phyloP scores from a whole-genome alignment of 768 basidiomycete genomes.

The Holtermannia corniformis region DNA sequence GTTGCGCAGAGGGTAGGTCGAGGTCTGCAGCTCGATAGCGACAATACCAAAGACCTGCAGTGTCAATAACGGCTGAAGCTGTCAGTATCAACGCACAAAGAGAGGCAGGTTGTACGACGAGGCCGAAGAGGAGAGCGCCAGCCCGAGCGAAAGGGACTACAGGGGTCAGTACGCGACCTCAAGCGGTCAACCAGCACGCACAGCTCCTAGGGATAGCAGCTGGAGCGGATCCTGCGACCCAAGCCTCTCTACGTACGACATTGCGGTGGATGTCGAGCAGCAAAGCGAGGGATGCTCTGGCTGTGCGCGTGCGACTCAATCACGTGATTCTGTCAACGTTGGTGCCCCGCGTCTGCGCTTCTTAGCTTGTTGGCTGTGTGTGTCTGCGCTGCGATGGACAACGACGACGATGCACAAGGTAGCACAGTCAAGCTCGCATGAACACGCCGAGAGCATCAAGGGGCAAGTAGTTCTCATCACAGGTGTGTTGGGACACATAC shows the following conservation, averaged over 20 bases:
- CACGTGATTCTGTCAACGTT: too few species aligned
- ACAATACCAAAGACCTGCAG: constrained; percentile 29
- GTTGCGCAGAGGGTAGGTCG: constrained; percentile 16
- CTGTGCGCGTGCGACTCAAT: too few species aligned
- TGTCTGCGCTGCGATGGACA: too few species aligned
- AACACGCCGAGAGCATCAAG: too few species aligned
- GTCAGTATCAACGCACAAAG: constrained; percentile 12
- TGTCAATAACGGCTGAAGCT: background rate
- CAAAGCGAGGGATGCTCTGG: too few species aligned
- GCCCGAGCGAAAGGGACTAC: constrained; percentile 16
- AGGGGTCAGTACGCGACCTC: background rate
- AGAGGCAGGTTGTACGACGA: constrained; percentile 29
- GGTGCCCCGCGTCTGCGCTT: too few species aligned
- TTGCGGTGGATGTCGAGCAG: background rate
- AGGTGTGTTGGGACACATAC: background rate
- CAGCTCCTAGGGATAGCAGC: constrained; percentile 19
- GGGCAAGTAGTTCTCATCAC: background rate
- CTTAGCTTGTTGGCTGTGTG: too few species aligned
- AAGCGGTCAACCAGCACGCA: background rate
- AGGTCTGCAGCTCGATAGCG: constrained; percentile 22
- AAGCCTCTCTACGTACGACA: constrained; percentile 32
- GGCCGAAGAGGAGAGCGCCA: constrained; percentile 11
- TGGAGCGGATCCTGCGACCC: constrained; percentile 18
- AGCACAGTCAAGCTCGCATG: too few species aligned
- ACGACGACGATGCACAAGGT: too few species aligned